Conservation (phyloP, 495 filamentous ascomycete species). For the Podospora sp. region DNA sequence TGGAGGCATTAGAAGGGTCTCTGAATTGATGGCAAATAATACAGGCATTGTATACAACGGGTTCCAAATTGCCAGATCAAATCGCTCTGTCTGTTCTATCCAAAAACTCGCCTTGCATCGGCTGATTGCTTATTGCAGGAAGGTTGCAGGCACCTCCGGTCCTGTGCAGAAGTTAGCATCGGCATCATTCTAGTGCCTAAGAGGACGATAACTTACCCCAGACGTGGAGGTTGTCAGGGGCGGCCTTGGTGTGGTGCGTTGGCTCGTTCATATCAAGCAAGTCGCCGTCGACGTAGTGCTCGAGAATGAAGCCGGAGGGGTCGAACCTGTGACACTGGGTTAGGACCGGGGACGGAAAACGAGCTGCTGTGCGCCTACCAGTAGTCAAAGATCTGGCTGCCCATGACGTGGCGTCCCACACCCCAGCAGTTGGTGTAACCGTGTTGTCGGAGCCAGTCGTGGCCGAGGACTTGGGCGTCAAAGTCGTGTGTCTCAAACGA, state of each 20-base stretch:
- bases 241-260: slow-evolving; percentile 45
- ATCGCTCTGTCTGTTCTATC: background rate
- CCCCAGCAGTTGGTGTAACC: slow-evolving; percentile 73
- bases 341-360: background rate
- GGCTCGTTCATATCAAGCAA: slow-evolving; percentile 64
- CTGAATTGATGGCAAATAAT: background rate
- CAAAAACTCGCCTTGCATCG: background rate
- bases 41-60: background rate
- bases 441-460: slow-evolving; percentile 67
- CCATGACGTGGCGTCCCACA: slow-evolving; percentile 68
- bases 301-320: slow-evolving; percentile 61
- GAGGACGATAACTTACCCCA: slow-evolving; percentile 44
- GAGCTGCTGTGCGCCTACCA: slow-evolving; percentile 43
- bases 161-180: background rate
- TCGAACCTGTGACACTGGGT: slow-evolving; percentile 50
- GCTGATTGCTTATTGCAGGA: slow-evolving; percentile 10
- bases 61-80: background rate
- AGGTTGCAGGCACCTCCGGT: slow-evolving; percentile 17
- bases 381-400: slow-evolving; percentile 71
- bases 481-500: slow-evolving; percentile 78
- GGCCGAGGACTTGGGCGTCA: slow-evolving; percentile 72
- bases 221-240: slow-evolving; percentile 50
- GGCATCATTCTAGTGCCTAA: background rate
- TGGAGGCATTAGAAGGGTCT: background rate
- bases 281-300: slow-evolving; percentile 73